Conservation (phyloP, 305 asterid species). For the Rubia occidens region DNA sequence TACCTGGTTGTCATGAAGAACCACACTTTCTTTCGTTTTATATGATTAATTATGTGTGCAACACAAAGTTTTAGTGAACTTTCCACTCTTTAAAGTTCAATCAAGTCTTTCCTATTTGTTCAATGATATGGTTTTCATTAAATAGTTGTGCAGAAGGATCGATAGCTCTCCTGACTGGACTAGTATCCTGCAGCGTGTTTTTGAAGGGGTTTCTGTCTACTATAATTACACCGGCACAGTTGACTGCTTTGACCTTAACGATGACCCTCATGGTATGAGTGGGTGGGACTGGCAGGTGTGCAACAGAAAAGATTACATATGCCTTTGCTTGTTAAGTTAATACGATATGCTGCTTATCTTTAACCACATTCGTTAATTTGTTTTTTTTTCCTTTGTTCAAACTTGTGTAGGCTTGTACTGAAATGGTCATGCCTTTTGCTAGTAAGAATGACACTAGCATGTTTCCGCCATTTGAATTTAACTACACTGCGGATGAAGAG, state of each 20-base stretch:
- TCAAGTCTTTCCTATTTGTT: not conserved
- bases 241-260: constrained; percentile 62
- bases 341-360: not conserved
- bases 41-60: not conserved
- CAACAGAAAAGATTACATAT: constrained; percentile 7
- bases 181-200: constrained; percentile 49
- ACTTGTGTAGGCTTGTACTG: constrained; percentile 73
- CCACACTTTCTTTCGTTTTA: not conserved
- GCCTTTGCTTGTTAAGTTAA: constrained; percentile 9
- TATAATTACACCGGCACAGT: constrained; percentile 71
- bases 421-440: constrained; percentile 82
- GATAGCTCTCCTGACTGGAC: constrained; percentile 52
- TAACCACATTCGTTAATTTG: not conserved
- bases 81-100: not conserved
- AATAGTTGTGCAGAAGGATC: constrained; percentile 72
- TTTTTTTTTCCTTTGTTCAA: not conserved
- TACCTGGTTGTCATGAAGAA: not conserved
- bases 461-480: constrained; percentile 57
- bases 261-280: constrained; percentile 84
- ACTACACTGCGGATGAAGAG: constrained; percentile 39
- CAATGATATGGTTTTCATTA: constrained; percentile 3
- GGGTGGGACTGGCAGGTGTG: constrained; percentile 97
- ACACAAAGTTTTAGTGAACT: not conserved
- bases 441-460: constrained; percentile 53
- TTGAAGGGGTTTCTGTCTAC: constrained; percentile 68